These are phyloP conservation scores for Silene vulgaris DNA, from an alignment of 179 eudicot genomes.

Conservation along the genomic window DNA sequence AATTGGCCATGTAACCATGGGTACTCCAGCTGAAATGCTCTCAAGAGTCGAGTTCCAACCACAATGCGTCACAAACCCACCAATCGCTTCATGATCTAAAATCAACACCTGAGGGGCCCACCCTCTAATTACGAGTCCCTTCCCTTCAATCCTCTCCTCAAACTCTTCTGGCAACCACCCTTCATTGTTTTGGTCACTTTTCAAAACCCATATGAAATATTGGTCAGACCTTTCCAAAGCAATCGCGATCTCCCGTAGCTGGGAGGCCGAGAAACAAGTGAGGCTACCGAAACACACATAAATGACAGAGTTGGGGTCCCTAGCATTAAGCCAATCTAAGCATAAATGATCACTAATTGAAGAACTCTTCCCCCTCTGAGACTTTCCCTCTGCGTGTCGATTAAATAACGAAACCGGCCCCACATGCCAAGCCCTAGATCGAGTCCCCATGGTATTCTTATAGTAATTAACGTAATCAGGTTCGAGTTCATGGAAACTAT, in stretches of 20 bases:
- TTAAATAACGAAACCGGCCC: not conserved
- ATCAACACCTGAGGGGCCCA: slow-evolving; percentile 64
- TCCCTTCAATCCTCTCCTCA: slow-evolving; percentile 19
- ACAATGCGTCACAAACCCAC: slow-evolving; percentile 51
- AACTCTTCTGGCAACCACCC: slow-evolving; percentile 21
- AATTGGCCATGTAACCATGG: slow-evolving; percentile 61
- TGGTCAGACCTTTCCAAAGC: slow-evolving; percentile 28
- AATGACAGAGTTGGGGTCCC: slow-evolving; percentile 25
- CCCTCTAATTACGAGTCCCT: slow-evolving; percentile 22
- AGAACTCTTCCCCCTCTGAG: not conserved
- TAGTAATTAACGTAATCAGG: not conserved
- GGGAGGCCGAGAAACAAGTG: slow-evolving; percentile 6
- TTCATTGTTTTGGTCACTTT: slow-evolving; percentile 11
- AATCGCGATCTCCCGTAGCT: slow-evolving; percentile 26
- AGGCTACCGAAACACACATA: slow-evolving; percentile 38
- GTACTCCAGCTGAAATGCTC: slow-evolving; percentile 39
- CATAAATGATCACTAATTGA: slow-evolving; percentile 22
- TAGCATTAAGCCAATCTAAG: slow-evolving; percentile 32
- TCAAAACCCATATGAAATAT: slow-evolving; percentile 25
- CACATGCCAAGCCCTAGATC: too few relatives aligned
- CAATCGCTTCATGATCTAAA: slow-evolving; percentile 43
- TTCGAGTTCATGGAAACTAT: not conserved
- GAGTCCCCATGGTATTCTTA: not conserved
- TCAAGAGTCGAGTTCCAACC: slow-evolving; percentile 19
- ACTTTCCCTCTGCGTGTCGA: not conserved